Percentiles rank a stretch among this genome's conserved stretches.
These are phyloP conservation scores for Phytopythium kandeliae DNA, from an alignment of 352 stramenopile species.

Conservation along the genomic window DNA sequence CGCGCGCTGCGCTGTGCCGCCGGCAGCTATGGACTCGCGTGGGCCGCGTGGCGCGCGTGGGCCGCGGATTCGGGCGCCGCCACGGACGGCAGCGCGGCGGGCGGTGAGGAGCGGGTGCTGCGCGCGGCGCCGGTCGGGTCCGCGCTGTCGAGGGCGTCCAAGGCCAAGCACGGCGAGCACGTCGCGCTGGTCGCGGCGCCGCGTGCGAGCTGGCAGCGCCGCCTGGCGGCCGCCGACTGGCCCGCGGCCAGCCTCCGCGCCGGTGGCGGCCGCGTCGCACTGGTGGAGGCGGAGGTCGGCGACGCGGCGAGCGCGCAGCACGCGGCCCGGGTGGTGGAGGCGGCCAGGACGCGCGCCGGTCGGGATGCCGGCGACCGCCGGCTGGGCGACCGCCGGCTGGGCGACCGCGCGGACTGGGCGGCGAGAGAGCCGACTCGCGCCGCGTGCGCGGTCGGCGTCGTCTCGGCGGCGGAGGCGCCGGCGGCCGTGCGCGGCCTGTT, in stretches of 20 bases:
- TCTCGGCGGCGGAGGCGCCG: neutral
- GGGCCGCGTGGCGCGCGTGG: conserved; percentile 35
- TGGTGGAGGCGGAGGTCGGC: conserved; percentile 38
- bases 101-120: conserved; percentile 31
- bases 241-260: neutral
- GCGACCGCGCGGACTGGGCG: too few relatives aligned
- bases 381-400: too few relatives aligned
- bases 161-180: conserved; percentile 39
- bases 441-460: neutral
- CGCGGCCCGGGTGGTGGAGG: conserved; percentile 3
- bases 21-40: conserved; percentile 63
- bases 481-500: conserved; percentile 7
- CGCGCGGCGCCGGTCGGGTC: conserved; percentile 38
- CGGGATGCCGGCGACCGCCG: too few relatives aligned
- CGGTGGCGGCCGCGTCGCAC: conserved; percentile 8
- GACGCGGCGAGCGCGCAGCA: conserved; percentile 9
- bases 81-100: neutral
- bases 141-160: conserved; percentile 32
- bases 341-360: too few relatives aligned
- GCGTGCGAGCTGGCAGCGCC: conserved; percentile 3
- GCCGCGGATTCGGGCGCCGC: neutral
- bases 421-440: too few relatives aligned
- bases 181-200: conserved; percentile 14
- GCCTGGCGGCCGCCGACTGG: conserved; percentile 10
- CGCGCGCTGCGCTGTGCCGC: conserved; percentile 37